Evolutionary conservation across 2,329 filamentous ascomycete genomes (phyloP), one percentile per base, ranked within the genome.

Genomic region (Cytospora chrysosperma): DNA sequence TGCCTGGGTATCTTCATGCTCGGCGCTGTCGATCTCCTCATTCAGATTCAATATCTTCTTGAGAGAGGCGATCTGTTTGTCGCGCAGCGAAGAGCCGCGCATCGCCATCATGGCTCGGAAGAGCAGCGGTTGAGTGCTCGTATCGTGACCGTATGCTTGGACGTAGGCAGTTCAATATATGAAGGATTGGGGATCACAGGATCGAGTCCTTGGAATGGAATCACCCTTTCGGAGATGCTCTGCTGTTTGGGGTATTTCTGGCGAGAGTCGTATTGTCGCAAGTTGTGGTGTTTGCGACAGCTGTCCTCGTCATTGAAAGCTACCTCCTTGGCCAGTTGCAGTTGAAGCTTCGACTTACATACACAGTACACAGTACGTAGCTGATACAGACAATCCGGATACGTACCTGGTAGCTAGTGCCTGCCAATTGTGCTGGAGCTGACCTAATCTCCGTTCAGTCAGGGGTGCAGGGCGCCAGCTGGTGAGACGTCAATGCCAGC

Each of bases 1-100:
- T 62, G 85, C 80, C 53, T 85, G 79, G 47, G 82, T 75, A 63
- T 93, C 90, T 65, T 91, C 84, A 56, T 84, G 79, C 62, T 85
- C 82, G 69, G 84, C 83, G 64, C 83, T 75, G 69, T 85, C 73
- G 79, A 84, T 66, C 78, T 86, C 83, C 72, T 95, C 89, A 78
- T 99, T 99, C 69, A 99, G 82, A 75, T 97, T 98, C 69, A 99
- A 86, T 72, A 99, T 93, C 78, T 92, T 94, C 81, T 96, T 93
- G 72, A 99, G 92, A 21, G 94, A 94, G 56, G 90, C 93, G 96
- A 82, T 81, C 70, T 83, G 81, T 72, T 79, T 80, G 74, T 83
- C 81, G 71, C 81, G 77, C 69, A 83, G 70, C 50, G 79, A 79
- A 67, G 74, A 78, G 59, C 75, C 78, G 64, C 77, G 80, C 68